Percentiles rank a stretch among this genome's conserved stretches.
Evolutionary conservation across 2,329 filamentous ascomycete genomes (phyloP).

Genomic region (Talaromyces sp.): DNA sequence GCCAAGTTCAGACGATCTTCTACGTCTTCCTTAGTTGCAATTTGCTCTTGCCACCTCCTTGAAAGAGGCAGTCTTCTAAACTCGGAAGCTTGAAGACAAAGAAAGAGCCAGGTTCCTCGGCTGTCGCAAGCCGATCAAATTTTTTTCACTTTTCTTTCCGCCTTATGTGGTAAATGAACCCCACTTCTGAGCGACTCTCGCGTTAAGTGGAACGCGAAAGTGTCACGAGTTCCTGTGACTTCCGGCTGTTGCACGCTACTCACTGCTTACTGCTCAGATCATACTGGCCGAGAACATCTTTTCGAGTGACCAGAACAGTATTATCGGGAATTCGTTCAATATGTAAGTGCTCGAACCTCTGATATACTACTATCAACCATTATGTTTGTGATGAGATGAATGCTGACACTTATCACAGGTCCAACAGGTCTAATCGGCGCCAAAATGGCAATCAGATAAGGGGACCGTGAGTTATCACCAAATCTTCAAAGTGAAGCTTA

Average conservation of each 20-base stretch:
- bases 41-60: slow-evolving; percentile 3
- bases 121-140: background rate
- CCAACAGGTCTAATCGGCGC: slow-evolving; percentile 29
- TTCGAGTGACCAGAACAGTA: background rate
- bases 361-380: background rate
- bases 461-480: slow-evolving; percentile 45
- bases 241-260: background rate
- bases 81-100: background rate
- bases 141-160: background rate
- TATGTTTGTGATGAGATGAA: background rate
- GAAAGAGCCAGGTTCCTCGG: background rate
- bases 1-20: background rate
- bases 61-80: background rate
- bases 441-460: slow-evolving; percentile 34
- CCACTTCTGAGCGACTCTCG: slow-evolving; percentile 21
- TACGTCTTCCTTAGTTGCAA: no score
- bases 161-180: background rate
- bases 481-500: background rate
- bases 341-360: background rate
- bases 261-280: background rate
- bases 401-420: slow-evolving; percentile 4
- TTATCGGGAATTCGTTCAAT: background rate
- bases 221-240: slow-evolving; percentile 36
- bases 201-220: slow-evolving; percentile 45
- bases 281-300: background rate